phyloP scores from a whole-genome alignment of 2,329 filamentous ascomycete genomes.

The Cyphellophora attinorum region DNA sequence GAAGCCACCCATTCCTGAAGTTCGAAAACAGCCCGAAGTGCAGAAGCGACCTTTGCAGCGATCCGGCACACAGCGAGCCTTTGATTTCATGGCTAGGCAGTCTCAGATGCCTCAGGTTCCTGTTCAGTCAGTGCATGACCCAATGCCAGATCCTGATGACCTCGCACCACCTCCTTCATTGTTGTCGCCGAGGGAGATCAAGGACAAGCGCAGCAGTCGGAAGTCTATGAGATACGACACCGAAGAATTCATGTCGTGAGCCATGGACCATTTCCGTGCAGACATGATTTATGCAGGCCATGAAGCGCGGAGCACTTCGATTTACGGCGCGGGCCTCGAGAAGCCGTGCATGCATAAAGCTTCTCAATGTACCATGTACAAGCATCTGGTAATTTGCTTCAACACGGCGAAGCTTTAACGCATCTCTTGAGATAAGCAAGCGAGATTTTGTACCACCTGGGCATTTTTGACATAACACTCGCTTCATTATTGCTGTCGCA shows the following conservation, averaged over 20 bases:
- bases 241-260: slow-evolving; percentile 1
- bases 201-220: background rate
- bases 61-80: background rate
- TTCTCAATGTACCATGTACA: background rate
- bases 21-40: background rate
- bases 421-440: too few species aligned
- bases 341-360: background rate
- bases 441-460: too few species aligned
- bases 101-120: background rate
- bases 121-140: background rate
- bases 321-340: background rate
- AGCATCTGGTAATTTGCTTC: too few species aligned
- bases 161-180: background rate
- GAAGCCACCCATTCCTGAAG: background rate
- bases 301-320: background rate
- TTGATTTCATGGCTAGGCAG: background rate
- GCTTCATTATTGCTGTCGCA: too few species aligned
- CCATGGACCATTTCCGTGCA: background rate
- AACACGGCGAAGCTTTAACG: too few species aligned
- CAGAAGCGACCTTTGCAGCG: background rate
- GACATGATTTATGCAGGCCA: background rate
- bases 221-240: slow-evolving; percentile 1
- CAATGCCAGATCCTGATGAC: background rate
- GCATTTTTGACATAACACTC: too few species aligned
- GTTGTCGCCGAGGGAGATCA: background rate